phyloP scores from a whole-genome alignment of 108 stramenopile genomes.

The Conticribra guillardii region DNA sequence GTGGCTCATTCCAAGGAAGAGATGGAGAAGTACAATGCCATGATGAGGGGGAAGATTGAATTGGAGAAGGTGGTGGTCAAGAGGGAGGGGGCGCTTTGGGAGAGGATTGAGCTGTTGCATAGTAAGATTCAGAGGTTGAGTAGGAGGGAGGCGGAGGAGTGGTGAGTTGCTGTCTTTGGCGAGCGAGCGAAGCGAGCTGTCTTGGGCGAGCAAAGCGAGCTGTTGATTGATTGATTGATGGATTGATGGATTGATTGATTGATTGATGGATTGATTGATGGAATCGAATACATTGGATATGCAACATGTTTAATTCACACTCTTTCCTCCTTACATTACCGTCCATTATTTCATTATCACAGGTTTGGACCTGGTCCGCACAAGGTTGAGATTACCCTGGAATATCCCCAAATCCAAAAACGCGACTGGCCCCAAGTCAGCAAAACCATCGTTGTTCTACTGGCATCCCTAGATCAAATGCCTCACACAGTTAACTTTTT shows the following conservation, averaged over 20 bases:
- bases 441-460: constrained; percentile 56
- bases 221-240: no score
- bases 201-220: no score
- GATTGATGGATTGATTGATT: no score
- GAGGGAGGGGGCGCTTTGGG: constrained; percentile 61
- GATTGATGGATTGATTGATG: no score
- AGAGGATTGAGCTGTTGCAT: constrained; percentile 55
- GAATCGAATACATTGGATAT: no score
- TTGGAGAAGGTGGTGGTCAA: constrained; percentile 28
- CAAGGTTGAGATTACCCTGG: constrained; percentile 54
- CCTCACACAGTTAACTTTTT: constrained; percentile 87
- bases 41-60: constrained; percentile 17
- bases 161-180: constrained; percentile 62
- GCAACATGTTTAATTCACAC: no score
- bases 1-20: constrained; percentile 1
- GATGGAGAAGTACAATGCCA: constrained; percentile 17
- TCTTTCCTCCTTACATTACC: background rate
- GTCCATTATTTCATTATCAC: background rate
- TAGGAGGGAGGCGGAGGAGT: constrained; percentile 57
- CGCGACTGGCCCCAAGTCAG: constrained; percentile 15
- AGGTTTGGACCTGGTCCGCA: constrained; percentile 82
- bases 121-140: constrained; percentile 45
- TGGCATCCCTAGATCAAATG: constrained; percentile 77
- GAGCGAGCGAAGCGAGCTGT: no score
- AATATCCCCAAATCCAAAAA: constrained; percentile 29